Conservation (phyloP, 2,329 filamentous ascomycete genomes). For the Onygenales sp. region DNA sequence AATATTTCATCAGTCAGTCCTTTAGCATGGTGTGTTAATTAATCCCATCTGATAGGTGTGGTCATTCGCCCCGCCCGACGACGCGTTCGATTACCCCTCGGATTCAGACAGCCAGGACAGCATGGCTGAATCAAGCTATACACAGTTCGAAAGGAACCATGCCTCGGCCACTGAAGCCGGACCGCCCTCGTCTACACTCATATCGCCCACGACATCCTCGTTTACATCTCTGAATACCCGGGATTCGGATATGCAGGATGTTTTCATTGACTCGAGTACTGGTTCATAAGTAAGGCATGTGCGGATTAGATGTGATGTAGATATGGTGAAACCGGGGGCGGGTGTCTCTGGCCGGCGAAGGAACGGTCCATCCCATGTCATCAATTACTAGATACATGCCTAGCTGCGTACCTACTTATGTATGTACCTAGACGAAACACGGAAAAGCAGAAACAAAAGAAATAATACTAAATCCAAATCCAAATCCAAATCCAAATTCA, state of each 20-base stretch:
- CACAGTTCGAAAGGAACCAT: neutral
- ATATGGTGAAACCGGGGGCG: neutral
- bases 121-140: constrained; percentile 1
- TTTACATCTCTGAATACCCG: neutral
- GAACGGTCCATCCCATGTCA: too few species aligned
- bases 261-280: neutral
- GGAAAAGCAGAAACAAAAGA: too few species aligned
- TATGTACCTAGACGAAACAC: too few species aligned
- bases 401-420: too few species aligned
- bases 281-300: too few species aligned
- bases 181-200: neutral
- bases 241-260: constrained; percentile 5
- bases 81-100: constrained; percentile 27
- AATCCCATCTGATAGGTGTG: constrained; percentile 57
- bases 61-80: constrained; percentile 84
- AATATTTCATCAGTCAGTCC: neutral
- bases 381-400: too few species aligned
- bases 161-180: neutral
- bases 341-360: neutral
- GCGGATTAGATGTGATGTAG: neutral
- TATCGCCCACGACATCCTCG: neutral
- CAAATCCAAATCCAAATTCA: too few species aligned
- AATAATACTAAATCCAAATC: too few species aligned
- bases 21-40: neutral
- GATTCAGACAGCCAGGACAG: constrained; percentile 2